These are phyloP conservation scores for Trichoderma afroharzianum DNA, from an alignment of 2,329 filamentous ascomycete genomes.

Conservation along the genomic window DNA sequence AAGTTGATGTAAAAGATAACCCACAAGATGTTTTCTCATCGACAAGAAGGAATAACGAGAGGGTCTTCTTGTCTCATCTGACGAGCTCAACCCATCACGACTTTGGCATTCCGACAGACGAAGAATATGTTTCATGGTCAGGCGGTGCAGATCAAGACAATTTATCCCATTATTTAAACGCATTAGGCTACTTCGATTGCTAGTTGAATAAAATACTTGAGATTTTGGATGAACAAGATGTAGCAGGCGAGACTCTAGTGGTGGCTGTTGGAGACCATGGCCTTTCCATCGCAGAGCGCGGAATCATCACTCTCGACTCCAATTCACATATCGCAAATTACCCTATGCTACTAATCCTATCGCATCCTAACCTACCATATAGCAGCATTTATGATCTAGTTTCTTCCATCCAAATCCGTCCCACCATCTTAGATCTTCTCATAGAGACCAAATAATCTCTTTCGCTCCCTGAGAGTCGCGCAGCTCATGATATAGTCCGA, in stretches of 20 bases:
- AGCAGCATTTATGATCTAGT: conserved; percentile 30
- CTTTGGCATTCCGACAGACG: conserved; percentile 25
- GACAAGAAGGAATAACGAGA: conserved; percentile 25
- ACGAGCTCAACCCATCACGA: conserved; percentile 37
- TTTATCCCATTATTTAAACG: conserved; percentile 33
- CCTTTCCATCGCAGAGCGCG: conserved; percentile 32
- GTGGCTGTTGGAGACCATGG: conserved; percentile 36
- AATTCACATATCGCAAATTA: conserved; percentile 33
- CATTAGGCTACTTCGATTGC: conserved; percentile 29
- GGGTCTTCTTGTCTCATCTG: conserved; percentile 34
- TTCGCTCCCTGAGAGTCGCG: conserved; percentile 24
- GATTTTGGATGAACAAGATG: conserved; percentile 30
- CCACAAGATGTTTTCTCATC: conserved; percentile 29
- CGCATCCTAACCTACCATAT: conserved; percentile 32
- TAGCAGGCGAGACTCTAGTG: conserved; percentile 34
- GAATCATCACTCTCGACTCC: conserved; percentile 30
- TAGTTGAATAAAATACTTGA: conserved; percentile 33
- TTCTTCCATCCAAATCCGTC: conserved; percentile 34
- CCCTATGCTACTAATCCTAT: conserved; percentile 32
- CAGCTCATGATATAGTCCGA: conserved; percentile 29
- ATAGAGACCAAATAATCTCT: conserved; percentile 33
- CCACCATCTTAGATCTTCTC: conserved; percentile 35
- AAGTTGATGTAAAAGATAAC: conserved; percentile 32
- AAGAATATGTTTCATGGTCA: conserved; percentile 21
- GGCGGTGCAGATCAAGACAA: conserved; percentile 27